phyloP scores from a whole-genome alignment of 2,329 filamentous ascomycete genomes.

The Drechmeria coniospora region DNA sequence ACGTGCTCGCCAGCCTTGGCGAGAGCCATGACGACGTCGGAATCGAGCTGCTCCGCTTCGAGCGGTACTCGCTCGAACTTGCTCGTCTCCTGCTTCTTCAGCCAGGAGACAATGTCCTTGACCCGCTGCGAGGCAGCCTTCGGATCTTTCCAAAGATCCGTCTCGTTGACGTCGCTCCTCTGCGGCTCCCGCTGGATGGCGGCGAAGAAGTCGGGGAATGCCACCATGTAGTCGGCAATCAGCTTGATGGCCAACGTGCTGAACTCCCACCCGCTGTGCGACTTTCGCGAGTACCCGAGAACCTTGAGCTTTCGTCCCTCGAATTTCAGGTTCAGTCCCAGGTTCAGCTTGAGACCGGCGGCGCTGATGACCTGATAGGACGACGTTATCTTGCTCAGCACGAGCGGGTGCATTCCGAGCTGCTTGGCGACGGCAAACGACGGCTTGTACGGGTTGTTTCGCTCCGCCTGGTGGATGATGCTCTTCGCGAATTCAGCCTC shows the following conservation, averaged over 20 bases:
- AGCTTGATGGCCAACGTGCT: constrained; percentile 69
- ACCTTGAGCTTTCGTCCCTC: constrained; percentile 93
- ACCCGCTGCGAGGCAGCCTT: constrained; percentile 62
- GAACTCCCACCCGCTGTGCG: constrained; percentile 85
- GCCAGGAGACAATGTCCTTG: constrained; percentile 86
- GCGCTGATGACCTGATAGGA: constrained; percentile 71
- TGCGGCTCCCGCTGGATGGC: constrained; percentile 75
- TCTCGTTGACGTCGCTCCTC: constrained; percentile 69
- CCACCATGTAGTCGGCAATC: constrained; percentile 77
- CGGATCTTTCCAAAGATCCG: constrained; percentile 66
- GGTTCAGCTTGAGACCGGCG: constrained; percentile 69
- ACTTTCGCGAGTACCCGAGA: constrained; percentile 82
- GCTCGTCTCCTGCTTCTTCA: constrained; percentile 82
- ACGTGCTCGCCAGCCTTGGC: constrained; percentile 58
- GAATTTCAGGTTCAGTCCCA: constrained; percentile 93
- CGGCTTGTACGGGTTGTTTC: constrained; percentile 60
- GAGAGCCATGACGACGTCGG: constrained; percentile 68
- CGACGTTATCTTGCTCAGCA: constrained; percentile 90
- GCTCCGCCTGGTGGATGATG: constrained; percentile 57
- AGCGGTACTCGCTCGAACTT: constrained; percentile 91
- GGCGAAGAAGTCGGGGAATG: constrained; percentile 89
- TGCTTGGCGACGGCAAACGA: constrained; percentile 79
- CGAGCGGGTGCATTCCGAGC: constrained; percentile 67
- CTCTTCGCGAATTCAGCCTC: constrained; percentile 70
- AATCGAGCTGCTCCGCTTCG: constrained; percentile 92